phyloP scores from a whole-genome alignment of 208 protist species.

The Acanthamoeba sp. region DNA sequence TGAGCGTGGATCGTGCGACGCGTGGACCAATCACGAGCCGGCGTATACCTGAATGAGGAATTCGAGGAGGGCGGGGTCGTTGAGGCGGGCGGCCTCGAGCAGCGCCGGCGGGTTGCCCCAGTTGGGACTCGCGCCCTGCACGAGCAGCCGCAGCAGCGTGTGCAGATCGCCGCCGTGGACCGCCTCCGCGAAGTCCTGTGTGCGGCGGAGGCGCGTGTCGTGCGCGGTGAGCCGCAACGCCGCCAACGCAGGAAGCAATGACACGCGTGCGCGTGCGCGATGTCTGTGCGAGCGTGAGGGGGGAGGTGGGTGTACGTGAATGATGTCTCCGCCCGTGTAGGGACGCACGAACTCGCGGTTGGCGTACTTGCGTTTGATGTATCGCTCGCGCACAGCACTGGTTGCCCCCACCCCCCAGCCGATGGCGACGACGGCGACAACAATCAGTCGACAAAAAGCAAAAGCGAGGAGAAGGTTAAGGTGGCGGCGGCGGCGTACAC shows the following conservation, averaged over 20 bases:
- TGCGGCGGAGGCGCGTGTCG: no score
- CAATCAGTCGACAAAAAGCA: neutral
- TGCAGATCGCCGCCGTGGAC: neutral
- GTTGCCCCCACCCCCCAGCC: neutral
- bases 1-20: neutral
- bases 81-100: neutral
- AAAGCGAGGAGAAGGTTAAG: no score
- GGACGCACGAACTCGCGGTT: conserved; percentile 15
- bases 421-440: neutral
- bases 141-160: neutral
- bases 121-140: neutral
- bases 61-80: neutral
- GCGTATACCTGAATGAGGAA: conserved; percentile 26
- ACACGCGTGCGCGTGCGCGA: no score
- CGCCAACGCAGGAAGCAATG: no score
- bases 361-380: conserved; percentile 29
- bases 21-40: neutral
- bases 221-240: no score
- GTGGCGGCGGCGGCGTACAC: neutral
- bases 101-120: neutral
- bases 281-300: no score
- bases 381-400: neutral
- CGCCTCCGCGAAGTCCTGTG: neutral
- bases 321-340: neutral
- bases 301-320: neutral